These are phyloP conservation scores for Pythium sp. DNA, from an alignment of 352 stramenopile genomes.

Conservation along the genomic window DNA sequence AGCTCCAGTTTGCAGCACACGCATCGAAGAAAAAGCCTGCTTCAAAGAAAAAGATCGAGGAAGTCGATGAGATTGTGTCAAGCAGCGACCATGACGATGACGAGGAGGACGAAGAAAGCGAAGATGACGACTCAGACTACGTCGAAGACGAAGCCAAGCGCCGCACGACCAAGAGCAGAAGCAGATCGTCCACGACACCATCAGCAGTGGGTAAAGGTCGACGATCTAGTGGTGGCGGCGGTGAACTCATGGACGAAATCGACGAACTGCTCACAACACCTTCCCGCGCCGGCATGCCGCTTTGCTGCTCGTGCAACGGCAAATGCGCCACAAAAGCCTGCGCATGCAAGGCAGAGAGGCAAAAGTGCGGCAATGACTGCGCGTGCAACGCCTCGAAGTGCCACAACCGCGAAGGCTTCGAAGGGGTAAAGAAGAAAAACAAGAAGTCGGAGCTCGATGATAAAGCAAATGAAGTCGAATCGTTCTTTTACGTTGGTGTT, in stretches of 20 bases:
- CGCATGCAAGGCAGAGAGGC: conserved; percentile 47
- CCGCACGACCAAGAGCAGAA: conserved; percentile 1
- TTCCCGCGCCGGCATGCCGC: conserved; percentile 22
- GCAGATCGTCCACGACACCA: background rate
- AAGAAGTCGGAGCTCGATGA: conserved; percentile 20
- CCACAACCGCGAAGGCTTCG: conserved; percentile 36
- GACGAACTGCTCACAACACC: conserved; percentile 45
- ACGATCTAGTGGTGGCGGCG: background rate
- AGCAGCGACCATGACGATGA: conserved; percentile 49
- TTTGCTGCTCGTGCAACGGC: conserved; percentile 64
- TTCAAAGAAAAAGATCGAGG: conserved; percentile 31
- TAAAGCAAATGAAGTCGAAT: conserved; percentile 39
- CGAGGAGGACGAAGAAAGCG: conserved; percentile 30
- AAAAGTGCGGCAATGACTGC: conserved; percentile 42
- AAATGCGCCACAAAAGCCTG: conserved; percentile 77
- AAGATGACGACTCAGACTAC: conserved; percentile 62
- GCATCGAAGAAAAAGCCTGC: conserved; percentile 31
- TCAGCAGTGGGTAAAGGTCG: background rate
- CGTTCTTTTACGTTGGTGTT: conserved; percentile 24
- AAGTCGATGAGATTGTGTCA: conserved; percentile 46
- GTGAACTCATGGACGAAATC: conserved; percentile 48
- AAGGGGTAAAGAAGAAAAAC: conserved; percentile 21
- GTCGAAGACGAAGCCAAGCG: conserved; percentile 43
- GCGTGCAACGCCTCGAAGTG: conserved; percentile 59
- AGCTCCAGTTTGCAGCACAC: conserved; percentile 19